These are phyloP conservation scores for Jimgerdemannia flammicorona DNA, from an alignment of 192 early-diverging fungal genomes.

Conservation along the genomic window DNA sequence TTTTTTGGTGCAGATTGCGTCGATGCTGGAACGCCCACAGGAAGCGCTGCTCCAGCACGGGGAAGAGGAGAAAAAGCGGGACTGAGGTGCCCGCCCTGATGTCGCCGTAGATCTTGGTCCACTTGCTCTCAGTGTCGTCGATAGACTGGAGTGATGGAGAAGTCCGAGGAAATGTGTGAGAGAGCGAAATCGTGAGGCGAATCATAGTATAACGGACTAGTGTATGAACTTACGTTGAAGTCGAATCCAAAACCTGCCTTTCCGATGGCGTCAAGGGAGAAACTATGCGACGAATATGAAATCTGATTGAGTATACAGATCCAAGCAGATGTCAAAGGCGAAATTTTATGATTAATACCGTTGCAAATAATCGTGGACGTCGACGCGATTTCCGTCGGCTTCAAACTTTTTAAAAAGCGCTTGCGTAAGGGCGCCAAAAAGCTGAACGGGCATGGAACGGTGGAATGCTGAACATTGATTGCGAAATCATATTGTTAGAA, in stretches of 20 bases:
- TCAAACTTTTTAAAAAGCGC: conserved; percentile 16
- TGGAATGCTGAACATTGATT: conserved; percentile 22
- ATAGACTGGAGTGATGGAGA: conserved; percentile 7
- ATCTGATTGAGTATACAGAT: neutral
- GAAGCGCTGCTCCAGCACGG: conserved; percentile 1
- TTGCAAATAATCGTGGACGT: conserved; percentile 14
- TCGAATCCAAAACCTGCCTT: conserved; percentile 28
- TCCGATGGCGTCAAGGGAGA: conserved; percentile 28
- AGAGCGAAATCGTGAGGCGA: conserved; percentile 6
- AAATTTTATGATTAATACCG: conserved; percentile 1
- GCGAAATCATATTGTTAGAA: neutral
- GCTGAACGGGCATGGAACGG: conserved; percentile 19
- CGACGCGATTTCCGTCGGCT: neutral
- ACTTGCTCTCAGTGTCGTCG: conserved; percentile 6
- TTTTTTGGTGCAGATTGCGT: neutral
- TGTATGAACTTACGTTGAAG: conserved; percentile 13
- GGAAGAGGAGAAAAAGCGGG: conserved; percentile 14
- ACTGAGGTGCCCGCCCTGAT: conserved; percentile 8
- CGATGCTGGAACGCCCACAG: conserved; percentile 13
- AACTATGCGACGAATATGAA: neutral
- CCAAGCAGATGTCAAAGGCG: too few species aligned
- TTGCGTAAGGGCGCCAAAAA: conserved; percentile 13
- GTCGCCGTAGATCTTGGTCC: conserved; percentile 16
- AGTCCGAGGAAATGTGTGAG: neutral
- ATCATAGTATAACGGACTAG: neutral